phyloP scores from a whole-genome alignment of 2,329 filamentous ascomycete genomes.

The Neonectria neomacrospora region DNA sequence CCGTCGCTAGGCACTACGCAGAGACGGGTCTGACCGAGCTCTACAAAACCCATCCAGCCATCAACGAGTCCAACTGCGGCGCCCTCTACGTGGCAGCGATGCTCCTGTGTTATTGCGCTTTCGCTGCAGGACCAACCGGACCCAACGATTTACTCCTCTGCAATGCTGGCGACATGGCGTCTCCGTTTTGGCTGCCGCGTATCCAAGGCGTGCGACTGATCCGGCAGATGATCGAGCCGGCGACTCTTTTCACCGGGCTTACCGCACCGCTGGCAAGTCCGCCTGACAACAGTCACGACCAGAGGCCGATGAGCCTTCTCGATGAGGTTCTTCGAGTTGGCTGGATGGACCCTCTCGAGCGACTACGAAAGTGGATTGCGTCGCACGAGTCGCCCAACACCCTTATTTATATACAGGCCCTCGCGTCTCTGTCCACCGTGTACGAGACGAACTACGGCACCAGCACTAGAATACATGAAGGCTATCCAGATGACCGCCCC shows the following conservation, averaged over 20 bases:
- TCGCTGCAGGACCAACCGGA: constrained; percentile 45
- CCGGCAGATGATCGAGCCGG: constrained; percentile 40
- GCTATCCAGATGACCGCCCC: constrained; percentile 30
- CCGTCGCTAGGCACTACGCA: constrained; percentile 41
- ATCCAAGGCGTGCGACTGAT: constrained; percentile 44
- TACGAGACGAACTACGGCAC: constrained; percentile 44
- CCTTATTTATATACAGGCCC: constrained; percentile 37
- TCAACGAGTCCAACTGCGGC: constrained; percentile 45
- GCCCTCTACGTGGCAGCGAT: constrained; percentile 44
- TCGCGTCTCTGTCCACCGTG: constrained; percentile 36
- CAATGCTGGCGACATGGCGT: constrained; percentile 35
- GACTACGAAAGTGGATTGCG: constrained; percentile 37
- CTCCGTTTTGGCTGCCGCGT: constrained; percentile 41
- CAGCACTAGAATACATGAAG: constrained; percentile 30
- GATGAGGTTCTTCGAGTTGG: constrained; percentile 36
- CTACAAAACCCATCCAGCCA: constrained; percentile 36
- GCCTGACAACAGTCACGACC: constrained; percentile 26
- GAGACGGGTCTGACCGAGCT: constrained; percentile 42
- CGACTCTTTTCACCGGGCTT: constrained; percentile 43
- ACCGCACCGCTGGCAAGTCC: constrained; percentile 38
- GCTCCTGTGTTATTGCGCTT: constrained; percentile 46
- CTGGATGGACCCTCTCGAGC: constrained; percentile 38
- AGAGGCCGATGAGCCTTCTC: constrained; percentile 35
- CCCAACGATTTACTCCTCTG: constrained; percentile 46
- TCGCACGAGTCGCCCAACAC: constrained; percentile 41